These are phyloP conservation scores for Starmerella asiatica DNA, from an alignment of 805 yeast species.

Conservation along the genomic window DNA sequence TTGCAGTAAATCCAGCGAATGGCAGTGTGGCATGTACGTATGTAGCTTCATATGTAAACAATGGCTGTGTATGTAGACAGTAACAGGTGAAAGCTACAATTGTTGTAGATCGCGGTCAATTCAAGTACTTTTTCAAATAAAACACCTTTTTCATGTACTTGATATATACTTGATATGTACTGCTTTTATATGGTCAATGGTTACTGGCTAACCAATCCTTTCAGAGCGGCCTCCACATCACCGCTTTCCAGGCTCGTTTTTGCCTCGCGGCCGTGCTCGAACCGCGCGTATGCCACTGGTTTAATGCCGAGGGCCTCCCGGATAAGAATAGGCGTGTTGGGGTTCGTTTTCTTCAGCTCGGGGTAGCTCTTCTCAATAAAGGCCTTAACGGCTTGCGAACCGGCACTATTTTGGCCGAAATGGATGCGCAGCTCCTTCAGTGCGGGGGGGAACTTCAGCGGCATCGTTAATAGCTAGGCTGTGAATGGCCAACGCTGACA, in stretches of 20 bases:
- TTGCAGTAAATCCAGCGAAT: no score
- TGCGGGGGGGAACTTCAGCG: conserved; percentile 33
- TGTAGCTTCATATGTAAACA: no score
- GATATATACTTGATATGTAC: no score
- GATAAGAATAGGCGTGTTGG: conserved; percentile 57
- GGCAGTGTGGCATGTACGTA: no score
- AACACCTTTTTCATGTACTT: no score
- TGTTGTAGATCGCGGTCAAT: no score
- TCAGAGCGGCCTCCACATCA: conserved; percentile 32
- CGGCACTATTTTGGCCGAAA: conserved; percentile 64
- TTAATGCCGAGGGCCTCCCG: conserved; percentile 64
- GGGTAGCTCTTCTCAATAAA: conserved; percentile 54
- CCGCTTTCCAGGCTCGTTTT: conserved; percentile 35
- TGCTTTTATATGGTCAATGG: no score
- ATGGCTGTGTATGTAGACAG: no score
- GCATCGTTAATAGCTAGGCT: no score
- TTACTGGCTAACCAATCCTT: conserved; percentile 29
- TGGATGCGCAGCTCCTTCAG: conserved; percentile 73
- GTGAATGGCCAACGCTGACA: no score
- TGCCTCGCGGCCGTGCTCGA: conserved; percentile 37
- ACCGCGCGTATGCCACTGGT: conserved; percentile 64
- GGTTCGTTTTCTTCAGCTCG: conserved; percentile 47
- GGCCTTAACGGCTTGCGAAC: conserved; percentile 50
- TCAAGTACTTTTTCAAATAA: no score
- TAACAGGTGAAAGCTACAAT: no score